Percentiles rank a stretch among this genome's conserved stretches.
These are phyloP conservation scores for Coemansia sp. DNA, from an alignment of 192 early-diverging fungal genomes.

Conservation along the genomic window DNA sequence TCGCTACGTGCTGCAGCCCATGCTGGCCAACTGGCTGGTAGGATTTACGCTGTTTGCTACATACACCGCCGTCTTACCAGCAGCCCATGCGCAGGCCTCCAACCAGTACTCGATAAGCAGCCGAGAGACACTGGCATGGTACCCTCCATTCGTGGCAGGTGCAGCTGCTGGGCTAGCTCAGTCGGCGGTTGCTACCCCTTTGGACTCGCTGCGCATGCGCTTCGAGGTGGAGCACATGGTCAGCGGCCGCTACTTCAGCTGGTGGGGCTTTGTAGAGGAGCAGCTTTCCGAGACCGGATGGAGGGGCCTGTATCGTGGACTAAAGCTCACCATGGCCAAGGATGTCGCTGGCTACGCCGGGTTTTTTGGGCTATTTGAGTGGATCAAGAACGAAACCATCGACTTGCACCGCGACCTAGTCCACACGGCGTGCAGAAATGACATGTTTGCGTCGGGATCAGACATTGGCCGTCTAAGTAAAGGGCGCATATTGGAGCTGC, in stretches of 20 bases:
- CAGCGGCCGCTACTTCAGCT: slow-evolving; percentile 69
- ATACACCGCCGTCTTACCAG: slow-evolving; percentile 55
- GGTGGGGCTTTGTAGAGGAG: slow-evolving; percentile 65
- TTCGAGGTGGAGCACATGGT: slow-evolving; percentile 77
- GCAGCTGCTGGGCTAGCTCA: slow-evolving; percentile 75
- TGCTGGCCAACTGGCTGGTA: slow-evolving; percentile 74
- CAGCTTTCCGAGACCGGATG: slow-evolving; percentile 44
- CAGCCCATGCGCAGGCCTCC: slow-evolving; percentile 36
- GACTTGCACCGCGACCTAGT: slow-evolving; percentile 60
- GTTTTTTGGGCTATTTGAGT: slow-evolving; percentile 81
- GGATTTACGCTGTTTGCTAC: slow-evolving; percentile 80
- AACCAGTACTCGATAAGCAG: slow-evolving; percentile 48
- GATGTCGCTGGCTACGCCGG: slow-evolving; percentile 72
- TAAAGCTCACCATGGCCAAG: slow-evolving; percentile 57
- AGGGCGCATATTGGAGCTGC: slow-evolving; percentile 29
- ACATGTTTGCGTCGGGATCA: slow-evolving; percentile 15
- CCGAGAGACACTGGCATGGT: slow-evolving; percentile 25
- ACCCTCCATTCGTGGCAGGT: slow-evolving; percentile 55
- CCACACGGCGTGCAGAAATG: slow-evolving; percentile 31
- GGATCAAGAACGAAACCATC: slow-evolving; percentile 72
- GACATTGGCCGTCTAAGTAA: slow-evolving; percentile 35
- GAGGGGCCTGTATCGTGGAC: slow-evolving; percentile 39
- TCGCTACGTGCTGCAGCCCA: slow-evolving; percentile 71
- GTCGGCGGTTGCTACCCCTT: slow-evolving; percentile 70
- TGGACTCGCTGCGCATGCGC: slow-evolving; percentile 73